Base-by-base conservation (phyloP, 768 basidiomycete genomes). In the Mycena venus region DNA sequence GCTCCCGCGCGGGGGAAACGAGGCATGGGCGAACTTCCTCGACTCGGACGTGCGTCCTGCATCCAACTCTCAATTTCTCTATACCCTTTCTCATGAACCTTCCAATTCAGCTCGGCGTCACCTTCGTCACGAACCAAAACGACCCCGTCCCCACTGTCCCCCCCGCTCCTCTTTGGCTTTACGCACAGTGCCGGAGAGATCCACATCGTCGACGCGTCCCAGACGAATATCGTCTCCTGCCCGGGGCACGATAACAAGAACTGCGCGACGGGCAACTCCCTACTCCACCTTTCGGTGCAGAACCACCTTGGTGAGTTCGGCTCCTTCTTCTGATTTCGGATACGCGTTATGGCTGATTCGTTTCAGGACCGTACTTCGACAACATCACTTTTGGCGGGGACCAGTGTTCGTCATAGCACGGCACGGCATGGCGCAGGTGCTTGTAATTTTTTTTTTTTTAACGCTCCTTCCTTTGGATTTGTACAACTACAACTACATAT, bases 1-100 rank as follows among this genome's bases (percentile, higher is more conserved):
- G 12, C 81, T 86, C 21, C 88, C 88, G 0, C 82, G 88, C 19
- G 83, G 84, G n/a, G 88, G 88, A 1, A 86, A 89, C 79, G 76
- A 85, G 70, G 84, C 78, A 2, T 88, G 85, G 82, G 88, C 88
- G 0, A 75, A 88, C 71, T 84, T 85, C 51, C 80, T 88, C 25
- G 88, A 88, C 78, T 53, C 81, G 72, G 59, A 82, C 83, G 55
- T 62, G 79, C 75, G 53, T 38, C n/a, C 12, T 6, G n/a, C n/a
- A n/a, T 23, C 29, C 8, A 23, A 44, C 4, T 61, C 27, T 44
- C 42, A 19, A 44, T 44, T 23, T 23, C 23, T 12, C 23, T 3
- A 49, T 25, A 9, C n/a, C 1, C 23, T 49, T 12, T 49, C 47
- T 23, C 2, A 9, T 49, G n/a, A 17, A 19, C 42, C 36, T 15